Evolutionary conservation across 306 rosid genomes (phyloP).

Genomic region (Acacia confusa): DNA sequence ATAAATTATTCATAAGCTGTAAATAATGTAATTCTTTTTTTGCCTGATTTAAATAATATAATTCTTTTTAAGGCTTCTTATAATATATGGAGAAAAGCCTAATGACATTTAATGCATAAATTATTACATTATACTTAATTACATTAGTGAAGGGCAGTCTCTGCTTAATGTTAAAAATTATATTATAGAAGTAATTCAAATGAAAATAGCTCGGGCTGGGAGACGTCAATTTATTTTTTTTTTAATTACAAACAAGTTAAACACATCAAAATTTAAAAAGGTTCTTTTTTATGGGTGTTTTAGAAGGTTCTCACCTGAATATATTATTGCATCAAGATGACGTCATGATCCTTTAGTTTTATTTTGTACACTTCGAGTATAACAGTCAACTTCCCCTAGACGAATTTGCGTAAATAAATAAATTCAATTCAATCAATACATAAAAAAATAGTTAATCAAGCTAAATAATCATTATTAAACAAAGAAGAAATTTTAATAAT

Average conservation of each 20-base stretch:
- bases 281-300: not conserved
- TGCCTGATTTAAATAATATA: too few relatives aligned
- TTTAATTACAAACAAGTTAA: too few relatives aligned
- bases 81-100: too few relatives aligned
- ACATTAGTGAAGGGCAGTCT: not conserved
- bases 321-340: slow-evolving; percentile 29
- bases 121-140: not conserved
- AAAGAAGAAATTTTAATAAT: not conserved
- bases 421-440: not conserved
- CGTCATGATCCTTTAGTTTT: not conserved
- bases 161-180: not conserved
- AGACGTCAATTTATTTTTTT: too few relatives aligned
- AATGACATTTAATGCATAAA: not conserved
- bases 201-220: too few relatives aligned
- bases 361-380: not conserved
- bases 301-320: not conserved
- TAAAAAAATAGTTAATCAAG: not conserved
- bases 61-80: too few relatives aligned
- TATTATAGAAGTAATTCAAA: too few relatives aligned
- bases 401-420: not conserved
- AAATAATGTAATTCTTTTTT: too few relatives aligned
- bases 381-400: not conserved
- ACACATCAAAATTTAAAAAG: not conserved
- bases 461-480: not conserved
- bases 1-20: too few relatives aligned